Evolutionary conservation across 2,329 filamentous ascomycete species (phyloP).

Genomic region (Neopestalotiopsis sp.): DNA sequence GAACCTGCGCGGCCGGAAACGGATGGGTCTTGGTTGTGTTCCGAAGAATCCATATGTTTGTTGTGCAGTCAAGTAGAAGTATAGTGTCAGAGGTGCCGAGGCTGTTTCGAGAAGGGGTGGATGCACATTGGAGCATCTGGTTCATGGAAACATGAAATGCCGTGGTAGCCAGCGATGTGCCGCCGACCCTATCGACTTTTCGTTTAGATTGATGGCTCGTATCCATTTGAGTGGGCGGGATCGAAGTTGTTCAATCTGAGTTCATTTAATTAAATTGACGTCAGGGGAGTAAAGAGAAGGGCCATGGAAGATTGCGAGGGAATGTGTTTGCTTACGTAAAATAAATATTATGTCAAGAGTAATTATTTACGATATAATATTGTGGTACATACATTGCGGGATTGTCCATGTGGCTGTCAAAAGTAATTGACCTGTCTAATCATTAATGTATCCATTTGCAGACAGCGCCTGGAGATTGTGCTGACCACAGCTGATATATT

Average conservation of each 20-base stretch:
- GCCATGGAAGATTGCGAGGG: too few species aligned
- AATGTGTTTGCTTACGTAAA: too few species aligned
- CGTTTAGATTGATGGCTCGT: slow-evolving; percentile 6
- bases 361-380: too few species aligned
- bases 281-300: too few species aligned
- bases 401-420: too few species aligned
- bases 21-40: neutral
- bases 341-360: too few species aligned
- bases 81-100: neutral
- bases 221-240: neutral
- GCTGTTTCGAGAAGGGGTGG: neutral
- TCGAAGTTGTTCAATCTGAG: neutral
- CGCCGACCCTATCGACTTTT: neutral
- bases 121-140: slow-evolving; percentile 12
- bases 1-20: neutral
- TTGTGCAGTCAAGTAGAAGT: neutral
- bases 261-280: too few species aligned
- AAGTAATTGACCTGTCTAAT: too few species aligned
- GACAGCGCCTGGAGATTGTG: too few species aligned
- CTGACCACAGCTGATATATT: too few species aligned
- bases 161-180: neutral
- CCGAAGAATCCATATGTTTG: neutral
- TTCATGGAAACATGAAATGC: slow-evolving; percentile 19
- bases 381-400: too few species aligned
- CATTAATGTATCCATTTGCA: too few species aligned